Evolutionary conservation across 352 stramenopile genomes (phyloP).

Genomic region (Phytophthora constricta): DNA sequence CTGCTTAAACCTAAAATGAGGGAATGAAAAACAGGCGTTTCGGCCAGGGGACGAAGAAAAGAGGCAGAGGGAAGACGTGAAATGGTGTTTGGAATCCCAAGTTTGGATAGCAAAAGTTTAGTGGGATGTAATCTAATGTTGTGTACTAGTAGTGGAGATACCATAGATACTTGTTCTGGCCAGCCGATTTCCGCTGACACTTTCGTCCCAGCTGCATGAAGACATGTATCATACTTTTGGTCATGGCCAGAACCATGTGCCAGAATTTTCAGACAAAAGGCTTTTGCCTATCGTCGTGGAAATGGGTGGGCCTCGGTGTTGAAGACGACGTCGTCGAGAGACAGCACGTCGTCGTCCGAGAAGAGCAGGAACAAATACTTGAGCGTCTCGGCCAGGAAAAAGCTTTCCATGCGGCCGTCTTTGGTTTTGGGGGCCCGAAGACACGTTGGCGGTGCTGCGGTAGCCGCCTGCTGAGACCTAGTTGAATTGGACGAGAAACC

Average conservation of each 20-base stretch:
- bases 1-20: neutral
- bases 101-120: no score
- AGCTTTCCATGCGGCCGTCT: slow-evolving; percentile 81
- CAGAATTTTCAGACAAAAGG: neutral
- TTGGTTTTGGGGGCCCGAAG: slow-evolving; percentile 32
- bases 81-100: no score
- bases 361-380: slow-evolving; percentile 94
- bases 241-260: no score
- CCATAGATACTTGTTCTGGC: no score
- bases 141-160: no score
- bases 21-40: neutral
- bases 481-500: neutral
- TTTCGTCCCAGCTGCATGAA: no score
- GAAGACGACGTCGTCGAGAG: slow-evolving; percentile 83
- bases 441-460: slow-evolving; percentile 65
- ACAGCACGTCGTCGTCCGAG: slow-evolving; percentile 68
- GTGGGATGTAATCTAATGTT: no score
- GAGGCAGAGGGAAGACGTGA: no score
- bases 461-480: slow-evolving; percentile 70
- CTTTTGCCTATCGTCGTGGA: slow-evolving; percentile 17
- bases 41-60: no score
- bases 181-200: no score
- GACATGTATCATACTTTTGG: no score
- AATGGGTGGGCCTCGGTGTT: slow-evolving; percentile 89
- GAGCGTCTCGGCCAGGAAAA: slow-evolving; percentile 93